These are phyloP conservation scores for Quillaja saponaria DNA, from an alignment of 306 rosid species.

Conservation along the genomic window DNA sequence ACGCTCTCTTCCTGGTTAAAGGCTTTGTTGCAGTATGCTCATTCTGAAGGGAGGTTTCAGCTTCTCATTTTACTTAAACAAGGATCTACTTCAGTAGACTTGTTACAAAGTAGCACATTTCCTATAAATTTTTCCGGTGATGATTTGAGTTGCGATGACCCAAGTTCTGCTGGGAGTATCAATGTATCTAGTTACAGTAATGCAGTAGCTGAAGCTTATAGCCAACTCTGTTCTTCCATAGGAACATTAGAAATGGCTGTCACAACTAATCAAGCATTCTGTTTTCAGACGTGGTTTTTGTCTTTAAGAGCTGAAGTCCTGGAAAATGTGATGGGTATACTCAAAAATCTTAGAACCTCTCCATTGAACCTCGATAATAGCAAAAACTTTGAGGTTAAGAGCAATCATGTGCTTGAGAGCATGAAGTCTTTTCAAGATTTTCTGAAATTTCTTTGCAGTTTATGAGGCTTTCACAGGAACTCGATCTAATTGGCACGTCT, in stretches of 20 bases:
- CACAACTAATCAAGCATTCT: slow-evolving; percentile 37
- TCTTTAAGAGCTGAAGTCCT: slow-evolving; percentile 50
- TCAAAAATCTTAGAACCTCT: slow-evolving; percentile 34
- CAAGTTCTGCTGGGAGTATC: slow-evolving; percentile 18
- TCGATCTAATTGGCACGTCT: slow-evolving; percentile 49
- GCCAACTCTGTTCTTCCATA: slow-evolving; percentile 46
- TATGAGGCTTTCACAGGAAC: slow-evolving; percentile 43
- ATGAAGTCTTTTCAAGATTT: slow-evolving; percentile 31
- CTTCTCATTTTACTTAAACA: slow-evolving; percentile 36
- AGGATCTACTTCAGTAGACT: slow-evolving; percentile 35
- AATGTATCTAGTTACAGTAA: slow-evolving; percentile 23
- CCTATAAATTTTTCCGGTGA: slow-evolving; percentile 10
- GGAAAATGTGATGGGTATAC: slow-evolving; percentile 37
- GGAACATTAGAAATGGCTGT: slow-evolving; percentile 44
- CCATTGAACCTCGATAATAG: slow-evolving; percentile 16
- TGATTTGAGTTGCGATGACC: slow-evolving; percentile 30
- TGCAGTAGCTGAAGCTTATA: slow-evolving; percentile 45
- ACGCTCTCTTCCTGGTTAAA: slow-evolving; percentile 48
- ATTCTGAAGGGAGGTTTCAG: slow-evolving; percentile 45
- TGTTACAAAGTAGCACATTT: slow-evolving; percentile 32
- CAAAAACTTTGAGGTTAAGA: slow-evolving; percentile 22
- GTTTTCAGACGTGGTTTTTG: slow-evolving; percentile 70
- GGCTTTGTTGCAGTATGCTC: slow-evolving; percentile 48
- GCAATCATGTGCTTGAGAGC: slow-evolving; percentile 18
- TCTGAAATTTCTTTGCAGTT: slow-evolving; percentile 41